A percentile compares a stretch with the other conserved stretches of the same genome.
These are phyloP conservation scores for Hypoxylon cercidicola DNA, from an alignment of 495 filamentous ascomycete species.

Conservation along the genomic window DNA sequence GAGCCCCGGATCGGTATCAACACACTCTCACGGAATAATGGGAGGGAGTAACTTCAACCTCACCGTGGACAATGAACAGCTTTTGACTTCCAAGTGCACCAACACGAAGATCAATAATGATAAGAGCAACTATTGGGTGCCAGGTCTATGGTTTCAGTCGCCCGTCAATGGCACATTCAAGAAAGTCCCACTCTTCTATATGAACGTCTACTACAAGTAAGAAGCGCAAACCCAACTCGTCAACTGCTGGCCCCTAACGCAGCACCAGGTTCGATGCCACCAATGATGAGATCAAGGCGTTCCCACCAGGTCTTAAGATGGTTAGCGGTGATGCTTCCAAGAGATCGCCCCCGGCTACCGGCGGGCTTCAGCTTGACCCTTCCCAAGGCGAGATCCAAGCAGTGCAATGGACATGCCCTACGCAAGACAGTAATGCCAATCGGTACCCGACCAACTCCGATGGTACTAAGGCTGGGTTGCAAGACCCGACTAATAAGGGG, in stretches of 20 bases:
- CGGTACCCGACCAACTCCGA: conserved; percentile 56
- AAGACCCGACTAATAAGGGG: conserved; percentile 57
- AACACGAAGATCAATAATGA: conserved; percentile 71
- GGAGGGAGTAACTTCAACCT: conserved; percentile 77
- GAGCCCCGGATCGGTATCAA: conserved; percentile 62
- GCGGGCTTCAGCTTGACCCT: conserved; percentile 47
- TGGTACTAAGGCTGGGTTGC: conserved; percentile 56
- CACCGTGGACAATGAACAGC: conserved; percentile 65
- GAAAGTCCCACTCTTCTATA: conserved; percentile 66
- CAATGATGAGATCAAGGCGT: conserved; percentile 68
- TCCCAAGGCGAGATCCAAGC: conserved; percentile 51
- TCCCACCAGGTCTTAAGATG: conserved; percentile 76
- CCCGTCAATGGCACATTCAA: conserved; percentile 71
- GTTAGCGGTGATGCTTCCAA: conserved; percentile 68
- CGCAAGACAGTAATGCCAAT: conserved; percentile 59
- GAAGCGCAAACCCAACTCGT: conserved; percentile 3
- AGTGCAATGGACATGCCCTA: conserved; percentile 55
- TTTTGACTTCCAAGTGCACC: conserved; percentile 69
- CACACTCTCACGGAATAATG: conserved; percentile 72
- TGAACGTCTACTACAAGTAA: conserved; percentile 76
- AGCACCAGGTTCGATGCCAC: conserved; percentile 62
- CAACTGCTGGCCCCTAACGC: conserved; percentile 19
- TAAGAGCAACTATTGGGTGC: conserved; percentile 80
- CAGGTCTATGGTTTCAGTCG: conserved; percentile 68
- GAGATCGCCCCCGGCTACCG: conserved; percentile 50